These are phyloP conservation scores for Brassica juncea DNA, from an alignment of 345 rosid species.

Conservation along the genomic window DNA sequence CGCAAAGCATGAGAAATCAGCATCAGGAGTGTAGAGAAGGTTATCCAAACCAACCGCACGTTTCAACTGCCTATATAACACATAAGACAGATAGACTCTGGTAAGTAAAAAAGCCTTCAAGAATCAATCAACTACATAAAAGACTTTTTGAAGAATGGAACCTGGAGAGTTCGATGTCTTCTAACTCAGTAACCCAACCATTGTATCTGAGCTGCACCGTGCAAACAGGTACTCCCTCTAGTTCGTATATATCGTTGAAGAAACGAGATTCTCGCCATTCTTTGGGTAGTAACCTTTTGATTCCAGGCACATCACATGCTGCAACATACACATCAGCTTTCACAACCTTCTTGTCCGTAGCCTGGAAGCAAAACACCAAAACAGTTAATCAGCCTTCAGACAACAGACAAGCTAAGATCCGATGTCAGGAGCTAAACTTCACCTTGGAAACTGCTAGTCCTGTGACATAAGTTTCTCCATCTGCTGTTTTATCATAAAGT, in stretches of 20 bases:
- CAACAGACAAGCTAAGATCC: not conserved
- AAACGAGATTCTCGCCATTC: constrained; percentile 77
- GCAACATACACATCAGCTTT: constrained; percentile 98
- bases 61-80: constrained; percentile 70
- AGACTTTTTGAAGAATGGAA: constrained; percentile 21
- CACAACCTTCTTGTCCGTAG: constrained; percentile 74
- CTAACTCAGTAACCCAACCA: constrained; percentile 96
- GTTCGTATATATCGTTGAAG: constrained; percentile 77
- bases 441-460: constrained; percentile 94
- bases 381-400: not conserved
- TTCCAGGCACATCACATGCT: constrained; percentile 98
- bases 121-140: not conserved
- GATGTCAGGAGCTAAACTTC: constrained; percentile 20
- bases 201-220: constrained; percentile 94
- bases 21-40: constrained; percentile 96
- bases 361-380: constrained; percentile 49
- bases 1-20: constrained; percentile 97
- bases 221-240: constrained; percentile 89
- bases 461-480: constrained; percentile 66
- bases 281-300: constrained; percentile 82
- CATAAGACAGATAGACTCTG: constrained; percentile 1
- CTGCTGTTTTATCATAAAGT: constrained; percentile 61
- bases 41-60: constrained; percentile 85
- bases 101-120: not conserved
- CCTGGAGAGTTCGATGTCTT: constrained; percentile 83